Conservation (phyloP, 768 basidiomycete species). For the Tephrocybe sp. region DNA sequence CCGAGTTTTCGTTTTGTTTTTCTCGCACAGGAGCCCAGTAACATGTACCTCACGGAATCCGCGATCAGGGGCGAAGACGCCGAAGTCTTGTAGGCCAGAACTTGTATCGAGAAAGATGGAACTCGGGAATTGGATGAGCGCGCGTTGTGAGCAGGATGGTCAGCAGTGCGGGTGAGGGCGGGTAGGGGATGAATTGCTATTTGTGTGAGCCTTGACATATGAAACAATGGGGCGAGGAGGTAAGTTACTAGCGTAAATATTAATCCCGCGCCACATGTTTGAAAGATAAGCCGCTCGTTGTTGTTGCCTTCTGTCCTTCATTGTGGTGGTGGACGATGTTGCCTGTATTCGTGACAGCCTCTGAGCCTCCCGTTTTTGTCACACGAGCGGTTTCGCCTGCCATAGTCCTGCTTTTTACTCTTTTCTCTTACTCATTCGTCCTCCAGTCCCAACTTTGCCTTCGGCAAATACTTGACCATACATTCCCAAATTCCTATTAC, state of each 20-base stretch:
- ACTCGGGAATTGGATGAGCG: too few relatives aligned
- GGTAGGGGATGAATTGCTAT: too few relatives aligned
- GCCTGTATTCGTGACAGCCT: constrained; percentile 18
- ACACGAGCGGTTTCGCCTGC: constrained; percentile 70
- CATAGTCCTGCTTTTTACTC: constrained; percentile 57
- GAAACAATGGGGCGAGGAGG: too few relatives aligned
- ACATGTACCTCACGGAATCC: too few relatives aligned
- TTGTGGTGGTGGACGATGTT: constrained; percentile 30
- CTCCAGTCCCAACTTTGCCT: constrained; percentile 44
- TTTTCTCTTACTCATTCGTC: constrained; percentile 55
- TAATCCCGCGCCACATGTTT: constrained; percentile 23
- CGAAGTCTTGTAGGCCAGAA: too few relatives aligned
- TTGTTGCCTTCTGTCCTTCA: constrained; percentile 11
- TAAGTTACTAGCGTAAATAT: constrained; percentile 18
- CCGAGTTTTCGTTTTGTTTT: too few relatives aligned
- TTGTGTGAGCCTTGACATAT: too few relatives aligned
- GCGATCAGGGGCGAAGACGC: too few relatives aligned
- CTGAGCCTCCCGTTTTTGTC: constrained; percentile 43
- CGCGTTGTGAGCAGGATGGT: too few relatives aligned
- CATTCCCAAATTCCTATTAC: constrained; percentile 12
- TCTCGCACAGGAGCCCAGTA: too few relatives aligned
- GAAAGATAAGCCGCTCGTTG: constrained; percentile 18
- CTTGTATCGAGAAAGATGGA: too few relatives aligned
- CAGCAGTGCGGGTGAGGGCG: too few relatives aligned
- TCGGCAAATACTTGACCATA: constrained; percentile 60